Evolutionary conservation across 345 rosid species (phyloP), one percentile per base, ranked within the genome.

Genomic region (Populus nigra): DNA sequence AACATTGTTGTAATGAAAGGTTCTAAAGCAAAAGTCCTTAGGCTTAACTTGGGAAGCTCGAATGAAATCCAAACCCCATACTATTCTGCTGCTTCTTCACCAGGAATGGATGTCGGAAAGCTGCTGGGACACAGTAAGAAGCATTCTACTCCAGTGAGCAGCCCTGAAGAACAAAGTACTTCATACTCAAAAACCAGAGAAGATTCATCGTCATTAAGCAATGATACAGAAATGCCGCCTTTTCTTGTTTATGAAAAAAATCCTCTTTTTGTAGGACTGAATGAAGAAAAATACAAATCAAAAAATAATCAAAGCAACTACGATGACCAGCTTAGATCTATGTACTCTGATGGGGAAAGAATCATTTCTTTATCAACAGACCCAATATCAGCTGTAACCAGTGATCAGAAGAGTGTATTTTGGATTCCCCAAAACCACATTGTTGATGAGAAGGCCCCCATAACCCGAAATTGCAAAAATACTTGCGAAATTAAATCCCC

Each of bases 131-230:
- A 80, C 68, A 73, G 80, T 75, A 78, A 83, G 83, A 91, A 86
- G 81, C 88, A 91, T 77, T 87, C 87, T 77, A 91, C 96, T 72
- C 96, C 96, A 10, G 84, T 84, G 31, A 88, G 87, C 80, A 91
- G 96, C 75, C 93, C 96, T 35, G 96, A 89, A 71, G 85, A 86
- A 68, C 74, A 87, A 43, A 78, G 84, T 63, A 81, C 80, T 78
- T 86, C 88, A 13, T 57, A 55, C 68, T 82, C 90, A 45, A 87
- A 82, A 86, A 82, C 61, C 69, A 65, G 67, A 75, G 87, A 78
- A 80, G 75, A 82, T 31, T 82, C 83, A 6, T 61, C 78, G 20
- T 53, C 78, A 18, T 79, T 88, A 16, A 85, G 84, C 77, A 86
- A 74, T 49, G 85, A 80, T 74, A 72, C 84, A 33, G 69, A 74